Evolutionary conservation across 2,329 filamentous ascomycete genomes (phyloP).

Genomic region (Penicillium sp.): DNA sequence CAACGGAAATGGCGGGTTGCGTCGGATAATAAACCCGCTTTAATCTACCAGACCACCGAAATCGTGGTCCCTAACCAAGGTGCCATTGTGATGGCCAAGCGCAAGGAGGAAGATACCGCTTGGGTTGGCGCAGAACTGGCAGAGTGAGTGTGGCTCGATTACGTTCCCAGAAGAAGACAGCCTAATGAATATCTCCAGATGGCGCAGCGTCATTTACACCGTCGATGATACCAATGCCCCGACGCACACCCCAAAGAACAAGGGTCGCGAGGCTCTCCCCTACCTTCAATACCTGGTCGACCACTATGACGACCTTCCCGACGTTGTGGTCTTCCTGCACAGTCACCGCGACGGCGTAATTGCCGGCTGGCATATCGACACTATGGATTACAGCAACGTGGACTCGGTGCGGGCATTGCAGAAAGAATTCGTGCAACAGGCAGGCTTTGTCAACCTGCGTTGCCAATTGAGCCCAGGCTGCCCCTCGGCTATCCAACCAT

Average conservation of each 20-base stretch:
- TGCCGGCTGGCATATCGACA: slow-evolving; percentile 57
- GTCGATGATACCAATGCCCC: slow-evolving; percentile 37
- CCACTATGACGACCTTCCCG: slow-evolving; percentile 48
- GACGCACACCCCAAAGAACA: slow-evolving; percentile 39
- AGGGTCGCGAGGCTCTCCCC: slow-evolving; percentile 45
- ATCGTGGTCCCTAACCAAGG: slow-evolving; percentile 38
- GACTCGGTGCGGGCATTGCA: slow-evolving; percentile 50
- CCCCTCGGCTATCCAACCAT: slow-evolving; percentile 29
- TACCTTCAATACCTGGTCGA: slow-evolving; percentile 49
- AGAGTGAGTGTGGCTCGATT: slow-evolving; percentile 34
- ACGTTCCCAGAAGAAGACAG: background rate
- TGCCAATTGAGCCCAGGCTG: slow-evolving; percentile 43
- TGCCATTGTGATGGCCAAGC: slow-evolving; percentile 45
- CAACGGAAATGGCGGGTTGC: slow-evolving; percentile 23
- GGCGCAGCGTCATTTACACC: slow-evolving; percentile 46
- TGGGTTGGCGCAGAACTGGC: slow-evolving; percentile 46
- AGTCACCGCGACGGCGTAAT: slow-evolving; percentile 49
- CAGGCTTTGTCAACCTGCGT: slow-evolving; percentile 59
- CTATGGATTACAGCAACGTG: slow-evolving; percentile 54
- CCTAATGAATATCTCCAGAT: slow-evolving; percentile 28
- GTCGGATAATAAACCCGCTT: slow-evolving; percentile 11
- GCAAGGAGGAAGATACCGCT: slow-evolving; percentile 43
- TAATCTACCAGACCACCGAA: slow-evolving; percentile 26
- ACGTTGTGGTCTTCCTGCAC: slow-evolving; percentile 55
- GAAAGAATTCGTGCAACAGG: slow-evolving; percentile 48